Conservation (phyloP, 2,329 filamentous ascomycete species). For the Colletotrichum noveboracense region DNA sequence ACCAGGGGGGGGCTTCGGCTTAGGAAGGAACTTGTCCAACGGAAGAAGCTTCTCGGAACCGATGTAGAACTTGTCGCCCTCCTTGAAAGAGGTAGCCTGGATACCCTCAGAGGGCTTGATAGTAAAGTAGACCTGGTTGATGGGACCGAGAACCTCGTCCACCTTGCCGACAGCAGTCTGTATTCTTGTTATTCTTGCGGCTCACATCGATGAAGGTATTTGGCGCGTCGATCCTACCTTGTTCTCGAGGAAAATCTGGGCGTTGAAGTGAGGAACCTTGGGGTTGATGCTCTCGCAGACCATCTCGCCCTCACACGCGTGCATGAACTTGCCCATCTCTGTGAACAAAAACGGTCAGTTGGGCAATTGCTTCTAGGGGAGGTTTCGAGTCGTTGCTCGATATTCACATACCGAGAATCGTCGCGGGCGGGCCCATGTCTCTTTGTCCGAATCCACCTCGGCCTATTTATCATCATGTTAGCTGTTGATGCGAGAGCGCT, state of each 20-base stretch:
- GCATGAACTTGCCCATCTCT: constrained; percentile 95
- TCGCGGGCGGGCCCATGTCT: constrained; percentile 23
- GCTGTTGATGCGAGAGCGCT: not conserved
- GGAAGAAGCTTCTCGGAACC: constrained; percentile 93
- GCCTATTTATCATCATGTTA: constrained; percentile 7
- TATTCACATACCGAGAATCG: constrained; percentile 19
- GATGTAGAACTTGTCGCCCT: constrained; percentile 97
- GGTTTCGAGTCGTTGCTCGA: not conserved
- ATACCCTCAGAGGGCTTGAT: constrained; percentile 98
- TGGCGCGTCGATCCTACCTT: constrained; percentile 65
- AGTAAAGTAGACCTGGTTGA: constrained; percentile 98
- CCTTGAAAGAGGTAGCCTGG: constrained; percentile 91
- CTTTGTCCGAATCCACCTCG: constrained; percentile 23
- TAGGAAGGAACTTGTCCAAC: constrained; percentile 94
- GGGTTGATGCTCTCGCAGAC: constrained; percentile 94
- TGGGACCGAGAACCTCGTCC: constrained; percentile 95
- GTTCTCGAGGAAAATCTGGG: constrained; percentile 98
- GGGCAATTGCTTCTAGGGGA: not conserved
- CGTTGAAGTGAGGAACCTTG: constrained; percentile 99
- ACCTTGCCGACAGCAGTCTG: constrained; percentile 92
- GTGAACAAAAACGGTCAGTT: constrained; percentile 8
- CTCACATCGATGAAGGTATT: not conserved
- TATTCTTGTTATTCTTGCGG: not conserved
- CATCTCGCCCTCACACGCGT: constrained; percentile 97
- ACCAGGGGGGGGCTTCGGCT: constrained; percentile 78